Conservation (phyloP, 371 early-diverging fungal genomes). For the Syncephalis fuscata region DNA sequence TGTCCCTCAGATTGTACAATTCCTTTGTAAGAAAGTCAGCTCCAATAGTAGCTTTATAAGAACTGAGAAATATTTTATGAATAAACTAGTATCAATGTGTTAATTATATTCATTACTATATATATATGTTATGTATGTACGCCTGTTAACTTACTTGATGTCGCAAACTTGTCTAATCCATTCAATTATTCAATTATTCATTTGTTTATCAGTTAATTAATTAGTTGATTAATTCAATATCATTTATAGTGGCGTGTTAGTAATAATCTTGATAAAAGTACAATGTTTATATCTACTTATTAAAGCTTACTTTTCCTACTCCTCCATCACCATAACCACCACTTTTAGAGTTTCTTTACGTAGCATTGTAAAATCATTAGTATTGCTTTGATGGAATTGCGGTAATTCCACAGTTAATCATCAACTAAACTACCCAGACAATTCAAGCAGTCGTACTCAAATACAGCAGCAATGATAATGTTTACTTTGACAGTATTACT, state of each 20-base stretch:
- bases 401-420: too few relatives aligned
- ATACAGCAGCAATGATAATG: too few relatives aligned
- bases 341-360: conserved; percentile 44
- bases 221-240: neutral
- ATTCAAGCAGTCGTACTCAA: too few relatives aligned
- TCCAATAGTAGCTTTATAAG: conserved; percentile 97
- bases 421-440: too few relatives aligned
- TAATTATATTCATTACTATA: too few relatives aligned
- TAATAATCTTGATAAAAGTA: neutral
- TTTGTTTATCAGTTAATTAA: too few relatives aligned
- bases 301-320: conserved; percentile 49
- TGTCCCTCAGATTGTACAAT: conserved; percentile 57
- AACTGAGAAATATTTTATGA: conserved; percentile 79
- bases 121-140: too few relatives aligned
- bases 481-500: too few relatives aligned
- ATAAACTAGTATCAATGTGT: conserved; percentile 12
- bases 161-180: conserved; percentile 36
- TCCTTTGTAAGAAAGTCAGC: conserved; percentile 93
- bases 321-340: conserved; percentile 68
- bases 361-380: neutral
- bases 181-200: too few relatives aligned
- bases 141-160: conserved; percentile 25
- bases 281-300: neutral
- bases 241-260: too few relatives aligned
- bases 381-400: too few relatives aligned